phyloP scores from a whole-genome alignment of 768 basidiomycete species.

The Sistotremastrum niveocremeum region DNA sequence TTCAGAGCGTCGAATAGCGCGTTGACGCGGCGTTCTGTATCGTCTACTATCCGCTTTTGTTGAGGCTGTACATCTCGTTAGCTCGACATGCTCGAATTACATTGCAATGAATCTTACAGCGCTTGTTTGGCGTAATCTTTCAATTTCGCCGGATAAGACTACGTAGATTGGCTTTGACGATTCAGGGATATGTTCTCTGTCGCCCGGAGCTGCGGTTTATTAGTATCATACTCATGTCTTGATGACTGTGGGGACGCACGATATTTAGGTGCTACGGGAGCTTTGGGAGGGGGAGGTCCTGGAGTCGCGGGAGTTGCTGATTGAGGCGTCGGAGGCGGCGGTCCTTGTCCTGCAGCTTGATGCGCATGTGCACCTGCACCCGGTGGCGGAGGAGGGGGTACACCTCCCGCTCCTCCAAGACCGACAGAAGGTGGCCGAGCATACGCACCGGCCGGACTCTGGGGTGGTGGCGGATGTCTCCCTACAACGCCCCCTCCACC shows the following conservation, averaged over 20 bases:
- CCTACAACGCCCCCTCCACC: background rate
- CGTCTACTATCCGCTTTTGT: constrained; percentile 75
- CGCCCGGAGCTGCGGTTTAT: constrained; percentile 64
- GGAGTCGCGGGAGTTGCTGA: constrained; percentile 6
- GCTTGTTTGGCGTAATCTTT: constrained; percentile 53
- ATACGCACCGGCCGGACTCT: background rate
- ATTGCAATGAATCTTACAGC: constrained; percentile 39
- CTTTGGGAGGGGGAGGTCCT: constrained; percentile 20
- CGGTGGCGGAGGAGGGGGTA: constrained; percentile 11
- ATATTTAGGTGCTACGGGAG: constrained; percentile 39
- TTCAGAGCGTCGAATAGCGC: constrained; percentile 86
- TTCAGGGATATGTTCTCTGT: constrained; percentile 83
- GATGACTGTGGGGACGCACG: constrained; percentile 30
- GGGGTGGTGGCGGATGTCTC: too few relatives aligned
- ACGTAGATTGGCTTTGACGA: constrained; percentile 49
- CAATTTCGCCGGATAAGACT: constrained; percentile 49
- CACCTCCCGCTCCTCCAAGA: constrained; percentile 2
- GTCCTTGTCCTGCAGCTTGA: constrained; percentile 10
- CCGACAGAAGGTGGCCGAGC: constrained; percentile 16
- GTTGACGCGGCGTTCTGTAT: constrained; percentile 76
- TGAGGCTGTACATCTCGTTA: constrained; percentile 37
- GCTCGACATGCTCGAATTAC: too few relatives aligned
- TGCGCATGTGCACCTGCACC: constrained; percentile 18
- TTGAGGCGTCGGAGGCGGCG: constrained; percentile 8
- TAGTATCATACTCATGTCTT: background rate